Evolutionary conservation across 257 asterid genomes (phyloP).

Genomic region (Misopates orontium): DNA sequence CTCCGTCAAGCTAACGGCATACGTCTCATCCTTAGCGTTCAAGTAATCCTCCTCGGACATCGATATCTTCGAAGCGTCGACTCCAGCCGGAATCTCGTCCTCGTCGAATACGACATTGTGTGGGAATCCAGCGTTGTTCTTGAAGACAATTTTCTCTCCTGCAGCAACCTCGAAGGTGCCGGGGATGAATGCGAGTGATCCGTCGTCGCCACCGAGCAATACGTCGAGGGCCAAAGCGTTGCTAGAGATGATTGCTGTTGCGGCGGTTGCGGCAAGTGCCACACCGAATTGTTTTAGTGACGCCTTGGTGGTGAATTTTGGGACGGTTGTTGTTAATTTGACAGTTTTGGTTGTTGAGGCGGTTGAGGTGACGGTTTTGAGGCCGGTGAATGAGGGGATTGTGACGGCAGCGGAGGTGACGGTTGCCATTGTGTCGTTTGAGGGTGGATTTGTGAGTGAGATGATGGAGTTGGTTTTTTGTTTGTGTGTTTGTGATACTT

Average conservation of each 20-base stretch:
- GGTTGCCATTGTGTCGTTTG: constrained; percentile 49
- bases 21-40: constrained; percentile 69
- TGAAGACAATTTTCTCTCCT: constrained; percentile 76
- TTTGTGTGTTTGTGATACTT: no score
- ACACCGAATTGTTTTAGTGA: constrained; percentile 64
- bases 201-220: constrained; percentile 61
- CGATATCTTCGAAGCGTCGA: constrained; percentile 68
- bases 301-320: constrained; percentile 53
- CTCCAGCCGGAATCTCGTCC: constrained; percentile 77
- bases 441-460: background rate
- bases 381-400: constrained; percentile 76
- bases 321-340: constrained; percentile 30
- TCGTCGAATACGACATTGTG: constrained; percentile 91
- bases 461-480: no score
- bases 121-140: constrained; percentile 84
- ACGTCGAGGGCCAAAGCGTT: constrained; percentile 67
- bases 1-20: constrained; percentile 64
- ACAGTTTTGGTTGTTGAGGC: constrained; percentile 32
- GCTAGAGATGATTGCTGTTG: constrained; percentile 62
- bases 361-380: constrained; percentile 40
- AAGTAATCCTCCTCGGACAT: constrained; percentile 63
- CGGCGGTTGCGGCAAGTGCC: constrained; percentile 70
- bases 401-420: constrained; percentile 71
- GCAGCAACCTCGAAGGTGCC: constrained; percentile 49
- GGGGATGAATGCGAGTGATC: constrained; percentile 60